Evolutionary conservation across 768 basidiomycete genomes (phyloP).

Genomic region (Baorangia bicolor): DNA sequence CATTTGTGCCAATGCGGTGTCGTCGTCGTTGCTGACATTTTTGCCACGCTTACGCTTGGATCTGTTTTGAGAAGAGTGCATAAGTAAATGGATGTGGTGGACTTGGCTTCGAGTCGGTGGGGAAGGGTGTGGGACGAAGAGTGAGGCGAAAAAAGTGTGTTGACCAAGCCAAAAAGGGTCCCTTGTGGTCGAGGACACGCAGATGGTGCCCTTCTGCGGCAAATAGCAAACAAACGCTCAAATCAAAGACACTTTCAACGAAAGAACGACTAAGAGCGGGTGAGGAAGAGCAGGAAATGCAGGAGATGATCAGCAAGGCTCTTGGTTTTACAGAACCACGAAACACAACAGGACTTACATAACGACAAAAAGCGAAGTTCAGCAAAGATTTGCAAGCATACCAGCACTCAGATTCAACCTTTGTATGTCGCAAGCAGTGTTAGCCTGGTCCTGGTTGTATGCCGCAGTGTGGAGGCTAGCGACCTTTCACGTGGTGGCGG

Average conservation of each 20-base stretch:
- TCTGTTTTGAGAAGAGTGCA: constrained; percentile 40
- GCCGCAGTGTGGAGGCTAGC: constrained; percentile 20
- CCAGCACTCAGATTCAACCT: constrained; percentile 30
- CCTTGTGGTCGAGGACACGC: constrained; percentile 25
- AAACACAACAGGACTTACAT: constrained; percentile 36
- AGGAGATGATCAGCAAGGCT: constrained; percentile 24
- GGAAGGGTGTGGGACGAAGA: constrained; percentile 21
- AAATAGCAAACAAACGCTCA: constrained; percentile 35
- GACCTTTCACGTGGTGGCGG: constrained; percentile 30
- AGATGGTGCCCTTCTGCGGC: constrained; percentile 19
- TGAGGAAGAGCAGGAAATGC: constrained; percentile 18
- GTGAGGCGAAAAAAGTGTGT: constrained; percentile 28
- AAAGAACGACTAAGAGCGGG: constrained; percentile 20
- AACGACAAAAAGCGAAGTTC: constrained; percentile 28
- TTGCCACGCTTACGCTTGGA: constrained; percentile 52
- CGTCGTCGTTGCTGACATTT: constrained; percentile 53
- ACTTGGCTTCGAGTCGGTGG: constrained; percentile 19
- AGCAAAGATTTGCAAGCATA: constrained; percentile 32
- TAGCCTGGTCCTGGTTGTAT: constrained; percentile 24
- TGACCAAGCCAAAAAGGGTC: constrained; percentile 28
- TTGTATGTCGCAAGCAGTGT: constrained; percentile 19
- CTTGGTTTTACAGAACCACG: constrained; percentile 19
- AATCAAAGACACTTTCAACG: constrained; percentile 27
- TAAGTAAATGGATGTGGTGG: constrained; percentile 26
- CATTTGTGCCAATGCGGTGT: constrained; percentile 36